phyloP scores from a whole-genome alignment of 345 rosid species.

The Camelina hispida region DNA sequence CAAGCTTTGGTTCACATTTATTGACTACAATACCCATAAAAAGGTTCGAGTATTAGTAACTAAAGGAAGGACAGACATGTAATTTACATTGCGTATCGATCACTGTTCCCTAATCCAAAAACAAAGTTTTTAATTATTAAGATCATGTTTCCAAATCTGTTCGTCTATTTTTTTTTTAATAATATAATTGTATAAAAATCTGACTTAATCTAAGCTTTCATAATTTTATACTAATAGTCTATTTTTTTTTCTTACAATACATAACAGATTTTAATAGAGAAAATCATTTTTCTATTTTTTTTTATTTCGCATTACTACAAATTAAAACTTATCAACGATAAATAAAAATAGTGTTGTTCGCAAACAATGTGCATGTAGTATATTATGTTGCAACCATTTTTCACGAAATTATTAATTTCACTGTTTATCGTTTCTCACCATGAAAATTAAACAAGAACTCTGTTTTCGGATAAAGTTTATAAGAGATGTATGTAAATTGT shows the following conservation, averaged over 20 bases:
- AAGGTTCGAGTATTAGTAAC: background rate
- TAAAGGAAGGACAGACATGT: conserved; percentile 9
- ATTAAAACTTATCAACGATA: background rate
- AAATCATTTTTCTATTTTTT: too few species aligned
- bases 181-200: too few species aligned
- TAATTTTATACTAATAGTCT: too few species aligned
- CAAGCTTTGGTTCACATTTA: background rate
- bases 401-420: background rate
- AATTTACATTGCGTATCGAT: conserved; percentile 25
- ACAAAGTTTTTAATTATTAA: conserved; percentile 18
- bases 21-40: conserved; percentile 38
- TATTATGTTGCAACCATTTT: background rate
- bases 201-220: too few species aligned
- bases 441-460: background rate
- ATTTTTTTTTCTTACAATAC: too few species aligned
- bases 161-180: conserved; percentile 19
- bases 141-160: conserved; percentile 36
- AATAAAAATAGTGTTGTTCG: too few species aligned
- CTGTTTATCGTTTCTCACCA: background rate
- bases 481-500: background rate
- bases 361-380: too few species aligned
- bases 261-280: too few species aligned
- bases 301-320: too few species aligned
- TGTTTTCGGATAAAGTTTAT: background rate
- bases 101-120: conserved; percentile 35